Evolutionary conservation across 2,329 filamentous ascomycete genomes (phyloP).

Genomic region (Ophiostoma himal-ulmi): DNA sequence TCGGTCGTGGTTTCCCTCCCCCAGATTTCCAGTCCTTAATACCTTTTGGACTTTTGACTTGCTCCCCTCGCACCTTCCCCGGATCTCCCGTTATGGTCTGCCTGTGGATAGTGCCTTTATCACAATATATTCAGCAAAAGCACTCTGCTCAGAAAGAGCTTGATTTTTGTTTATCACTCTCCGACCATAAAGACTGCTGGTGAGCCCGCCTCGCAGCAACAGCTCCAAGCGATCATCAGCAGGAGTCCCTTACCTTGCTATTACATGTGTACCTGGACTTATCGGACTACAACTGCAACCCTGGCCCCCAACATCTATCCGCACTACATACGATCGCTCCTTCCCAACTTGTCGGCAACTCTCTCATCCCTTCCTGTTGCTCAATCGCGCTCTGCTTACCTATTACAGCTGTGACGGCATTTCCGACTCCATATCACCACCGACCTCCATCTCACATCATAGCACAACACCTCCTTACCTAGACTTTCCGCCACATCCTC

Average conservation of each 20-base stretch:
- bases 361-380: not conserved
- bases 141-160: not conserved
- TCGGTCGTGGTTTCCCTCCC: constrained; percentile 10
- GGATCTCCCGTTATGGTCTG: not conserved
- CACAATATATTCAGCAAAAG: not conserved
- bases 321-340: constrained; percentile 5
- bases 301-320: not conserved
- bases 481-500: not conserved
- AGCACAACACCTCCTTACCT: too few relatives aligned
- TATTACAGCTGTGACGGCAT: not conserved
- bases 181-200: constrained; percentile 6
- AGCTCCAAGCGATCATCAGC: constrained; percentile 2
- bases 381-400: not conserved
- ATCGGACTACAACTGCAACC: constrained; percentile 2
- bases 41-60: not conserved
- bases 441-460: not conserved
- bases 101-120: not conserved
- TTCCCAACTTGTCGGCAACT: not conserved
- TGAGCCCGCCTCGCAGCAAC: not conserved
- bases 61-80: constrained; percentile 9
- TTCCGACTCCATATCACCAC: not conserved
- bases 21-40: constrained; percentile 5
- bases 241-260: not conserved
- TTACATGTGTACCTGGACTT: not conserved
- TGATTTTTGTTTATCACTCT: not conserved